Evolutionary conservation across 345 rosid species (phyloP).

Genomic region (Citrus reticulata): DNA sequence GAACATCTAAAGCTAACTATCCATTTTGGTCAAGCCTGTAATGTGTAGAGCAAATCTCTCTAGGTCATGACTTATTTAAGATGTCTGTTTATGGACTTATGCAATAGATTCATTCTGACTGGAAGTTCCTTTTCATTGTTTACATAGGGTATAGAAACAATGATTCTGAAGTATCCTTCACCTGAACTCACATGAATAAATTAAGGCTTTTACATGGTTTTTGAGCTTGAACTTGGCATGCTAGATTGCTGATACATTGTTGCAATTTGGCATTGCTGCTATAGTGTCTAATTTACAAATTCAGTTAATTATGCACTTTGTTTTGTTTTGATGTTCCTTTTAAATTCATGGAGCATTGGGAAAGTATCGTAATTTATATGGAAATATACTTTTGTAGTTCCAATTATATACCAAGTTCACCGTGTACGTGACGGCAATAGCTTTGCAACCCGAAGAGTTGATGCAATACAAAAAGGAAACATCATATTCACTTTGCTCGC

Average conservation of each 20-base stretch:
- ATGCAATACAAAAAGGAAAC: conserved; percentile 91
- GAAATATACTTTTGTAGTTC: conserved; percentile 49
- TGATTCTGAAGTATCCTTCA: background rate
- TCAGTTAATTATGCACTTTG: background rate
- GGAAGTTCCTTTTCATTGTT: background rate
- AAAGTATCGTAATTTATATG: background rate
- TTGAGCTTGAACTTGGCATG: conserved; percentile 2
- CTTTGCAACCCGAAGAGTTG: conserved; percentile 90
- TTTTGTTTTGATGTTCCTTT: background rate
- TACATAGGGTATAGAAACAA: background rate
- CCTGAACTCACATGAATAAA: background rate
- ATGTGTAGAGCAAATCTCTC: background rate
- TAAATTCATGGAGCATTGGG: background rate
- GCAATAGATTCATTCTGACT: background rate
- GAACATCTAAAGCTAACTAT: background rate
- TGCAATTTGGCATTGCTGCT: background rate
- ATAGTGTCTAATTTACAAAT: background rate
- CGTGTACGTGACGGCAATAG: conserved; percentile 90
- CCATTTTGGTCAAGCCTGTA: background rate
- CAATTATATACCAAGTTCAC: conserved; percentile 71
- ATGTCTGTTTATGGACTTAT: background rate
- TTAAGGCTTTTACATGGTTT: background rate
- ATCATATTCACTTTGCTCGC: conserved; percentile 73
- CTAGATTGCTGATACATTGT: background rate
- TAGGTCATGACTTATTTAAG: background rate